These are phyloP conservation scores for Brassica cretica DNA, from an alignment of 345 rosid species.

Conservation along the genomic window DNA sequence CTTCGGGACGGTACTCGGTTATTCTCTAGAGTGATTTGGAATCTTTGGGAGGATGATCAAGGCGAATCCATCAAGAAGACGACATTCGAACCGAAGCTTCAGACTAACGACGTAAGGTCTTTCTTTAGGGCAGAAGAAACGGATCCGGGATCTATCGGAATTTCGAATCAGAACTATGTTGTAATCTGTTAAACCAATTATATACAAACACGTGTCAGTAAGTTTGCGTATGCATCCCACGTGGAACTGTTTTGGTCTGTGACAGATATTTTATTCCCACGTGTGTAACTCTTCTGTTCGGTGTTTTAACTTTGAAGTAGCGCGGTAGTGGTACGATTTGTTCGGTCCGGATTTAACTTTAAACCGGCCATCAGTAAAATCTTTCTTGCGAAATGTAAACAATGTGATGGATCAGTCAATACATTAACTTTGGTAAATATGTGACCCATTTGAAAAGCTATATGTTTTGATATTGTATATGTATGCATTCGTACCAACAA, in stretches of 20 bases:
- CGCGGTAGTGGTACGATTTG: slow-evolving; percentile 3
- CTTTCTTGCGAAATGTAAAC: background rate
- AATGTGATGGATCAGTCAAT: slow-evolving; percentile 7
- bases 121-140: slow-evolving; percentile 23
- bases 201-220: background rate
- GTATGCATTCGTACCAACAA: background rate
- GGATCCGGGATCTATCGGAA: slow-evolving; percentile 14
- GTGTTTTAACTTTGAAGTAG: background rate
- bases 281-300: background rate
- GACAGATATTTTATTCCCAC: slow-evolving; percentile 31
- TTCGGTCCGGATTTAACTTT: background rate
- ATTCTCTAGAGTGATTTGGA: slow-evolving; percentile 63
- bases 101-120: slow-evolving; percentile 26
- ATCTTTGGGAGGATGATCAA: slow-evolving; percentile 36
- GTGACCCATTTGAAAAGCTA: background rate
- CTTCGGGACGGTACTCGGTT: slow-evolving; percentile 65
- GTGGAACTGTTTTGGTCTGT: slow-evolving; percentile 15
- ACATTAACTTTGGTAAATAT: background rate
- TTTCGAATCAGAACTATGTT: slow-evolving; percentile 19
- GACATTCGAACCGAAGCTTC: background rate
- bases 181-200: background rate
- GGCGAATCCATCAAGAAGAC: slow-evolving; percentile 19
- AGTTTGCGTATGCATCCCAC: background rate
- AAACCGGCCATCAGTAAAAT: background rate
- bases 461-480: background rate